These are phyloP conservation scores for Epichloe scottii DNA, from an alignment of 2,329 filamentous ascomycete species.

Conservation along the genomic window DNA sequence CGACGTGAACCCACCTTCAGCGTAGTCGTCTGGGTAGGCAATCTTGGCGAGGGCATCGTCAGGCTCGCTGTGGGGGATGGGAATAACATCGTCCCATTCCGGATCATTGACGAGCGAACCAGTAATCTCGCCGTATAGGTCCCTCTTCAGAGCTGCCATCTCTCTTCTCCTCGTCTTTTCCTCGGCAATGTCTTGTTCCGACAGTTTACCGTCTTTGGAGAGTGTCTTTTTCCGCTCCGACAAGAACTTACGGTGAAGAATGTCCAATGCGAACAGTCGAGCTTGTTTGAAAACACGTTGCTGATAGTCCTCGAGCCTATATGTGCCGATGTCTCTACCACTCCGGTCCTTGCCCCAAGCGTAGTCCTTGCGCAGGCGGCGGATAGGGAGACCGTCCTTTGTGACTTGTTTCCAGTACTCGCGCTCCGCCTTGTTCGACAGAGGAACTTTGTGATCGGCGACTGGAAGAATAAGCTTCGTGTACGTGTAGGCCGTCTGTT, in stretches of 20 bases:
- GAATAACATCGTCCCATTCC: slow-evolving; percentile 71
- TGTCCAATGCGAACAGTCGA: slow-evolving; percentile 29
- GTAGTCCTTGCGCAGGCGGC: slow-evolving; percentile 27
- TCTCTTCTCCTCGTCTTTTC: slow-evolving; percentile 35
- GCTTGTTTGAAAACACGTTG: slow-evolving; percentile 28
- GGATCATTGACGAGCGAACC: slow-evolving; percentile 47
- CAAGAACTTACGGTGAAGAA: slow-evolving; percentile 33
- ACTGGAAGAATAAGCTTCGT: slow-evolving; percentile 32
- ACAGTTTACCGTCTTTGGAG: slow-evolving; percentile 14
- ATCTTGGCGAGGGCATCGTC: slow-evolving; percentile 81
- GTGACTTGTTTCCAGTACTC: slow-evolving; percentile 46
- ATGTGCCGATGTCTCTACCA: slow-evolving; percentile 37
- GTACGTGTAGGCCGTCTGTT: slow-evolving; percentile 37
- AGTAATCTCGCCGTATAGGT: slow-evolving; percentile 39
- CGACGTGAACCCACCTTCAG: slow-evolving; percentile 45
- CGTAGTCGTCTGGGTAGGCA: slow-evolving; percentile 79
- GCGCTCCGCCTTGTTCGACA: slow-evolving; percentile 36
- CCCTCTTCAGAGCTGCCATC: slow-evolving; percentile 37
- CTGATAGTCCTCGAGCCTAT: slow-evolving; percentile 33
- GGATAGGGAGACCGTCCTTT: slow-evolving; percentile 38
- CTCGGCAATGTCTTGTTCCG: slow-evolving; percentile 28
- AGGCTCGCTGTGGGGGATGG: slow-evolving; percentile 74
- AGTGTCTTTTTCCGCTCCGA: slow-evolving; percentile 22
- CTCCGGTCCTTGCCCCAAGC: slow-evolving; percentile 38
- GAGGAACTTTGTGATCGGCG: slow-evolving; percentile 20